Evolutionary conservation across 2,329 filamentous ascomycete genomes (phyloP), one percentile per base, ranked within the genome.

Genomic region (Xylariomycetidae sp.): DNA sequence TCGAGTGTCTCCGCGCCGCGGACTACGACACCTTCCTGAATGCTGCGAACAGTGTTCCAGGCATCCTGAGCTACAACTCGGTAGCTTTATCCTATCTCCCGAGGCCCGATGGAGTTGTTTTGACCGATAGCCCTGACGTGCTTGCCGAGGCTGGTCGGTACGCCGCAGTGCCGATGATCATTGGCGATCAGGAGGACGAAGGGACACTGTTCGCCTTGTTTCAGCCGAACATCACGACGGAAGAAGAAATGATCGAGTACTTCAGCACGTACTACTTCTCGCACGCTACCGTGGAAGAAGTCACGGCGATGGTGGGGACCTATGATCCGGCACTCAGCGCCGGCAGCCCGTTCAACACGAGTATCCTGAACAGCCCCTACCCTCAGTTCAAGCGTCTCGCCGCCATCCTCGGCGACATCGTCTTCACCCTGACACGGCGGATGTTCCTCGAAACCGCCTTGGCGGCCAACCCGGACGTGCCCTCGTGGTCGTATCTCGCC

Each of bases 101-200:
- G 6, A 79, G 85, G 0, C 85, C 84, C 0, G 85, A 89, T 45
- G 80, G 82, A 17, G 70, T 53, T 2, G 68, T 71, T 4, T 66
- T 88, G 7, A 70, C 75, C 0, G 64, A 72, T 3, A 83, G 76
- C 5, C 79, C 83, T 0, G 83, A 89, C 1, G 34, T 69, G 0
- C 62, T 85, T 4, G 61, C 72, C 2, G 35, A 46, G 3, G 48
- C 54, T 0, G 77, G 80, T 11, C 67, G 68, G 40, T 80, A 76
- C 42, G 69, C 77, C 6, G 66, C 68, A 10, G 71, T 82, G 0
- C 78, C 78, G 3, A 70, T 81, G 51, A 81, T 82, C 36, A 72
- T 84, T 25, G 84, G 85, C 26, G 74, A 87, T 51, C 82, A 88
- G 57, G 84, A 89, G 63, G 85, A 90, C 51, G 85, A 90, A 57